Conservation (phyloP, 768 basidiomycete species). For the Thelephora aurantiotincta region DNA sequence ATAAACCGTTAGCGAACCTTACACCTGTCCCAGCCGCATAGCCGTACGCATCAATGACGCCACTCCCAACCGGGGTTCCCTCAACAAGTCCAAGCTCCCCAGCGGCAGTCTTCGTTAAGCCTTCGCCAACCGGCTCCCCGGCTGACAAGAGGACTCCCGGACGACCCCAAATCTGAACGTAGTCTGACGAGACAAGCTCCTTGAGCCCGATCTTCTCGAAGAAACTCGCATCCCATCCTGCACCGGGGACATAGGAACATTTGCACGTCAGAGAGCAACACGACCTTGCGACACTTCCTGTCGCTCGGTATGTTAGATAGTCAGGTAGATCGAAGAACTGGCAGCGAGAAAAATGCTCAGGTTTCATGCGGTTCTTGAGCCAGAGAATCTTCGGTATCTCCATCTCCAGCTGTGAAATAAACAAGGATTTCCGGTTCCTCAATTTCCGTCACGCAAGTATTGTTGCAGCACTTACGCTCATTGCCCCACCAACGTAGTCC, state of each 20-base stretch:
- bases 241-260: constrained; percentile 76
- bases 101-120: constrained; percentile 67
- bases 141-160: constrained; percentile 60
- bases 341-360: constrained; percentile 53
- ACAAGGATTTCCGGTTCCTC: background rate
- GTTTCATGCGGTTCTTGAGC: constrained; percentile 82
- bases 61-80: constrained; percentile 89
- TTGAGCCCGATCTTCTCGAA: constrained; percentile 74
- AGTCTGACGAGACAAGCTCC: constrained; percentile 53
- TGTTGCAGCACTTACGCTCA: constrained; percentile 55
- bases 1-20: background rate
- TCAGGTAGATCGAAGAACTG: constrained; percentile 92
- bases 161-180: constrained; percentile 60
- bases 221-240: constrained; percentile 84
- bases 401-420: constrained; percentile 70
- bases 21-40: background rate
- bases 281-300: constrained; percentile 55
- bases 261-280: constrained; percentile 94
- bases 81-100: constrained; percentile 71
- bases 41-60: constrained; percentile 84
- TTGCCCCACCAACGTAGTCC: constrained; percentile 90
- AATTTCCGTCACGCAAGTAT: background rate
- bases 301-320: constrained; percentile 88
- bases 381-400: constrained; percentile 96
- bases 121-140: constrained; percentile 72